These are phyloP conservation scores for Ascochyta fabae DNA, from an alignment of 2,329 filamentous ascomycete genomes.

Conservation along the genomic window DNA sequence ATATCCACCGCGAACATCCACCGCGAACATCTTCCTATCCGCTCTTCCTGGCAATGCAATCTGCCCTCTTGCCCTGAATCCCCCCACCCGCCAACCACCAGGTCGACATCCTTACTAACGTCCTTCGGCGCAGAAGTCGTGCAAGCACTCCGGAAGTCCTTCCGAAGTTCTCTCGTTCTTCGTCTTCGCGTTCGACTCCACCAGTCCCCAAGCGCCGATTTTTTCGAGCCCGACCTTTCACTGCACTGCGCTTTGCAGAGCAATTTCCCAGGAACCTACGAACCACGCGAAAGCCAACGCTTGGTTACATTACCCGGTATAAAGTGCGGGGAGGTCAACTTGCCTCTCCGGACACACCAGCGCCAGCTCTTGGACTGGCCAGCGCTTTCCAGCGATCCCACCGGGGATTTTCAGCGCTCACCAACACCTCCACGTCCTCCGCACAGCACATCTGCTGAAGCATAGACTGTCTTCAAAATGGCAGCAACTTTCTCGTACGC, in stretches of 20 bases:
- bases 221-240: neutral
- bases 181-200: slow-evolving; percentile 8
- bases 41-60: slow-evolving; percentile 1
- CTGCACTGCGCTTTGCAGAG: slow-evolving; percentile 17
- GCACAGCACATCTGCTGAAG: slow-evolving; percentile 8
- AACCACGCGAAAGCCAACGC: slow-evolving; percentile 17
- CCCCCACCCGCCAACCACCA: neutral
- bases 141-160: slow-evolving; percentile 14
- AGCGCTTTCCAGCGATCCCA: slow-evolving; percentile 40
- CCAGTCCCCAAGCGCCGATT: slow-evolving; percentile 11
- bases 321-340: slow-evolving; percentile 51
- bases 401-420: slow-evolving; percentile 35
- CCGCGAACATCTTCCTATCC: slow-evolving; percentile 6
- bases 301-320: slow-evolving; percentile 28
- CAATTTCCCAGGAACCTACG: neutral
- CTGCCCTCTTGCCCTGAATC: neutral
- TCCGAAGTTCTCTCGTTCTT: slow-evolving; percentile 18
- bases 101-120: slow-evolving; percentile 23
- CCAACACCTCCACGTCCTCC: slow-evolving; percentile 7
- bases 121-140: slow-evolving; percentile 20
- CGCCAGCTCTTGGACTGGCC: slow-evolving; percentile 39
- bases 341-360: slow-evolving; percentile 51
- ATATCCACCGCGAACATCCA: slow-evolving; percentile 6
- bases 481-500: slow-evolving; percentile 82
- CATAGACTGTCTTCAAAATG: slow-evolving; percentile 28